Evolutionary conservation across 2,329 filamentous ascomycete genomes (phyloP).

Genomic region (Diaporthe destruens): DNA sequence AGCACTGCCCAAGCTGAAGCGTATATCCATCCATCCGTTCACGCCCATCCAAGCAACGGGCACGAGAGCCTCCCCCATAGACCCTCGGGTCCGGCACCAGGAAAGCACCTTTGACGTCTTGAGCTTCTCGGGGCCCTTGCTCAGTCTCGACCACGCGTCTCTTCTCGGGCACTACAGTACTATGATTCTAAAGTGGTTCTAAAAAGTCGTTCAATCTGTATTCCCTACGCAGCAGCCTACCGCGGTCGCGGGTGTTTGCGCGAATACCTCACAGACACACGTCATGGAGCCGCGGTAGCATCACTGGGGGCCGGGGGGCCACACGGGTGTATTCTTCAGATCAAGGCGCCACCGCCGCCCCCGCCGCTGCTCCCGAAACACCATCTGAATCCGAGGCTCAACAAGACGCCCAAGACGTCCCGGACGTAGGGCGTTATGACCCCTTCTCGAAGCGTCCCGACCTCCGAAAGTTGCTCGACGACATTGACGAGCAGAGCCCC

Average conservation of each 20-base stretch:
- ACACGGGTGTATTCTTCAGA: slow-evolving; percentile 43
- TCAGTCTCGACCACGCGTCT: slow-evolving; percentile 13
- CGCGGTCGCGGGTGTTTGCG: slow-evolving; percentile 58
- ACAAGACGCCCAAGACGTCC: slow-evolving; percentile 31
- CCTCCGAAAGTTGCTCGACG: slow-evolving; percentile 36
- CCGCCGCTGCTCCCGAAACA: slow-evolving; percentile 33
- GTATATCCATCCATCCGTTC: neutral
- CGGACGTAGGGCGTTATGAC: slow-evolving; percentile 30
- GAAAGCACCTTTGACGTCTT: neutral
- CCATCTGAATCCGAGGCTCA: slow-evolving; percentile 33
- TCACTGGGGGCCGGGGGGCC: slow-evolving; percentile 57
- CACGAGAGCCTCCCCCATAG: neutral
- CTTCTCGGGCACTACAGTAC: slow-evolving; percentile 41
- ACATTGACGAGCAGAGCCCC: slow-evolving; percentile 31
- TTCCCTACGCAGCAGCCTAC: slow-evolving; percentile 54
- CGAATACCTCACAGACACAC: slow-evolving; percentile 55
- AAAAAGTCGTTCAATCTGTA: slow-evolving; percentile 57
- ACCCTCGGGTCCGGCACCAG: neutral
- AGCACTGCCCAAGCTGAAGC: slow-evolving; percentile 2
- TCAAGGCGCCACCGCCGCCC: slow-evolving; percentile 14
- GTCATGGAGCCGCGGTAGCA: slow-evolving; percentile 57
- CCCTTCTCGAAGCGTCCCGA: slow-evolving; percentile 33
- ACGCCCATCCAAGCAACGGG: neutral
- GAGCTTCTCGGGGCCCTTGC: slow-evolving; percentile 12
- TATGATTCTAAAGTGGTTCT: slow-evolving; percentile 45